phyloP scores from a whole-genome alignment of 768 basidiomycete genomes.

The Cystofilobasidium capitatum region DNA sequence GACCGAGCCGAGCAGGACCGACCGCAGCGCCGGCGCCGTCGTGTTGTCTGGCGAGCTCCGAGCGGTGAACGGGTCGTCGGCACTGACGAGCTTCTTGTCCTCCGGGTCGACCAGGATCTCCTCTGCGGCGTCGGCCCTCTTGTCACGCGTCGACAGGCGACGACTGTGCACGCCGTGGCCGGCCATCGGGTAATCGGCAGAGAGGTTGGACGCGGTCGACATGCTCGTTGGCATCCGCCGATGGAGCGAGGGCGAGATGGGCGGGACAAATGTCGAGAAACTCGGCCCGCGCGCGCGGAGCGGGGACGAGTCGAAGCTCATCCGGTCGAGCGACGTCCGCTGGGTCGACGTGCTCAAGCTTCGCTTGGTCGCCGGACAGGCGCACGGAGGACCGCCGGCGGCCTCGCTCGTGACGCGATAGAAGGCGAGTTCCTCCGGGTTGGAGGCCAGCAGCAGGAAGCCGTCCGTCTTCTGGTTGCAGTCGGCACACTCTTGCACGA shows the following conservation, averaged over 20 bases:
- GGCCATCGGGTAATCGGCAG: slow-evolving; percentile 62
- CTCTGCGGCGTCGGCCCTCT: slow-evolving; percentile 33
- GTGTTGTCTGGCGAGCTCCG: slow-evolving; percentile 3
- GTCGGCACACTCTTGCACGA: slow-evolving; percentile 52
- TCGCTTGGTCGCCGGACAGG: slow-evolving; percentile 51
- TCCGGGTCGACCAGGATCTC: slow-evolving; percentile 45
- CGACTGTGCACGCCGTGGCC: slow-evolving; percentile 69
- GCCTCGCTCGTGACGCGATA: slow-evolving; percentile 53
- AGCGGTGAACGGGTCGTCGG: slow-evolving; percentile 11
- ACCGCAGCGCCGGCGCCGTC: slow-evolving; percentile 25
- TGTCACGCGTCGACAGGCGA: slow-evolving; percentile 54
- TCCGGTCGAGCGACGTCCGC: slow-evolving; percentile 19
- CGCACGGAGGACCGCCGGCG: slow-evolving; percentile 55
- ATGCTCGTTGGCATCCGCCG: slow-evolving; percentile 47
- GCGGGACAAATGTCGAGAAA: slow-evolving; percentile 30
- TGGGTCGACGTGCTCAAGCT: slow-evolving; percentile 42
- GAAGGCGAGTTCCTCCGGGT: slow-evolving; percentile 55
- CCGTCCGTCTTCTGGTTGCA: slow-evolving; percentile 66
- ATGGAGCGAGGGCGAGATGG: slow-evolving; percentile 44
- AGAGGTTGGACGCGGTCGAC: slow-evolving; percentile 40
- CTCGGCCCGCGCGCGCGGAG: slow-evolving; percentile 50
- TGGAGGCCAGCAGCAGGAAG: slow-evolving; percentile 56
- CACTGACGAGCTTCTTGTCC: background rate
- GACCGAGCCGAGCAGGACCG: slow-evolving; percentile 35
- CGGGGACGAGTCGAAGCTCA: slow-evolving; percentile 11